Base-by-base conservation (phyloP, 306 rosid genomes). In the Hippophae rhamnoides region DNA sequence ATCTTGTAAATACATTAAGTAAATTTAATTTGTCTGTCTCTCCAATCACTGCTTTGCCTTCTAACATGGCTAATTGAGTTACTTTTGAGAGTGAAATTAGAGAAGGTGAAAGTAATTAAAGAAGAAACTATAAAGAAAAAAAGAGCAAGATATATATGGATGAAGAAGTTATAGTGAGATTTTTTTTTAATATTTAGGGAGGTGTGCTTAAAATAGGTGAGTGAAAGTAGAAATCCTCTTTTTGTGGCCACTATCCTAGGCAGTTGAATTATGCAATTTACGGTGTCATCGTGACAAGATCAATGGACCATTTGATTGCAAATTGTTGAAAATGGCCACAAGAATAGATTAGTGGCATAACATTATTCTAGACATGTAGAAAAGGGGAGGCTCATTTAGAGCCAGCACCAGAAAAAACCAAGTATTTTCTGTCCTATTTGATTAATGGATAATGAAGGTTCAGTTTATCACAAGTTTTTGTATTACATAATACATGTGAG, bases 31-130 rank as follows among this genome's bases (percentile, higher is more conserved):
- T n/a, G n/a, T 90, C 97, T 9, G 95, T 83, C 65, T 87, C 95
- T 45, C 84, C 89, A 49, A 87, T 69, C 42, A 86, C 80, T 58
- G 95, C 94, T 72, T 87, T 84, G 10, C 95, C 97, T 71, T 90
- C 90, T 12, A 87, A 61, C 97, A 89, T 86, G 78, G 60, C 72
- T 42, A 4, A 31, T 31, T 31, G 38, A 31, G 38, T 31, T 31
- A 31, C 5, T 31, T 31, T 31, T 31, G 38, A 2, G 38, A 31
- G 38, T 31, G 38, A 31, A 31, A 31, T 31, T 2, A 31, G 38
- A 31, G 3, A 31, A 31, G 38, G 38, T 31, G 53, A 11, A 49
- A 49, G 7, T 11, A 45, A 40, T 52, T 41, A 14, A 41, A 3
- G 38, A 12, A 43, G 52, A 23, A 0, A 61, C 13, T 43, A 12